These are phyloP conservation scores for Stephanodiscus triporus DNA, from an alignment of 108 stramenopile species.

Conservation along the genomic window DNA sequence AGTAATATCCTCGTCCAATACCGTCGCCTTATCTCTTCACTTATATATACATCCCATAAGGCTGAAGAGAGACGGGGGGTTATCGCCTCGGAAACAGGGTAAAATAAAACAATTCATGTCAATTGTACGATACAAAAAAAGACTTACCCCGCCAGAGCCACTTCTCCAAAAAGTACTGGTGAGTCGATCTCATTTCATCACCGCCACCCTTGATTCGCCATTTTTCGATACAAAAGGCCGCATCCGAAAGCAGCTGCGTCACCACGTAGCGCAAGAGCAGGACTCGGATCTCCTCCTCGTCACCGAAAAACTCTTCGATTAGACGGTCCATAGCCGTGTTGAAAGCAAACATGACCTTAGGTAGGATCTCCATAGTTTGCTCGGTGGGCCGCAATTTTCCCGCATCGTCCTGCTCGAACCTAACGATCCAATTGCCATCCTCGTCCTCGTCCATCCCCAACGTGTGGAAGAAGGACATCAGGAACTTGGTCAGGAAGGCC, in stretches of 20 bases:
- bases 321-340: conserved; percentile 61
- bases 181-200: conserved; percentile 16
- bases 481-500: conserved; percentile 78
- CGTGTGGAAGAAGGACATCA: conserved; percentile 76
- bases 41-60: conserved; percentile 48
- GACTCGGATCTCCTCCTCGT: conserved; percentile 60
- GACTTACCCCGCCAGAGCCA: too few species aligned
- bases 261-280: conserved; percentile 66
- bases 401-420: conserved; percentile 52
- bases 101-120: too few species aligned
- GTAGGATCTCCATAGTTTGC: conserved; percentile 60
- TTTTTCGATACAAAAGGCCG: conserved; percentile 67
- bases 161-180: too few species aligned
- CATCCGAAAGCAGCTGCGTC: conserved; percentile 70
- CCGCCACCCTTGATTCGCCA: conserved; percentile 82
- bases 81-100: too few species aligned
- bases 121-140: too few species aligned
- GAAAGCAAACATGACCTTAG: conserved; percentile 62
- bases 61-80: conserved; percentile 12
- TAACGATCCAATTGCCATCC: conserved; percentile 67
- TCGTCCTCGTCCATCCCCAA: conserved; percentile 80
- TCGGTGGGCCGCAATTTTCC: conserved; percentile 57
- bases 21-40: conserved; percentile 33
- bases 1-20: conserved; percentile 23
- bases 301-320: conserved; percentile 67